Conservation (phyloP, 441 rosid genomes). For the Aleurites moluccanus region DNA sequence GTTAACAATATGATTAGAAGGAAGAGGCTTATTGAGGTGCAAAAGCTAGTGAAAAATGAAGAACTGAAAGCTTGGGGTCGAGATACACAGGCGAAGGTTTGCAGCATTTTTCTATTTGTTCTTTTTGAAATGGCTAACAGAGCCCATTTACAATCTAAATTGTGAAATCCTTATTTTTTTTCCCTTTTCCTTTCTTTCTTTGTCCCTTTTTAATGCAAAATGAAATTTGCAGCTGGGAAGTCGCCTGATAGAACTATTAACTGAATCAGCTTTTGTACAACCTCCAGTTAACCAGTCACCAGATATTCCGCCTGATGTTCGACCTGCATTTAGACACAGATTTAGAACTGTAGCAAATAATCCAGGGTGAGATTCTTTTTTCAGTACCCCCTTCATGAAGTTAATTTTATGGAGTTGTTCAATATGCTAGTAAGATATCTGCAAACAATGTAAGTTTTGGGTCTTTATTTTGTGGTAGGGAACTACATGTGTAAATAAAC, state of each 20-base stretch:
- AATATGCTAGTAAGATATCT: not conserved
- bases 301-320: conserved; percentile 70
- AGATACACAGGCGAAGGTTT: conserved; percentile 84
- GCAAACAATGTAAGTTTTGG: not conserved
- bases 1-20: conserved; percentile 68
- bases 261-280: conserved; percentile 81
- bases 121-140: conserved; percentile 24
- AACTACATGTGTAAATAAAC: conserved; percentile 16
- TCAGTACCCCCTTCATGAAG: not conserved
- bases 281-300: conserved; percentile 67
- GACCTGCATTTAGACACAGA: conserved; percentile 85
- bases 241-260: conserved; percentile 72
- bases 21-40: conserved; percentile 61
- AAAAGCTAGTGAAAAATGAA: conserved; percentile 64
- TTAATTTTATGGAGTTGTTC: conserved; percentile 8
- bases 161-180: not conserved
- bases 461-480: conserved; percentile 12
- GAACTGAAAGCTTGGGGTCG: conserved; percentile 77
- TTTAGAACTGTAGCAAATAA: conserved; percentile 51
- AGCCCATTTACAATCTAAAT: not conserved
- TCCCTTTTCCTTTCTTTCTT: not conserved
- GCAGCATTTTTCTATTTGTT: conserved; percentile 6
- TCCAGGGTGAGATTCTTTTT: conserved; percentile 52
- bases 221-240: conserved; percentile 71
- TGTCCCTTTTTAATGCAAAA: conserved; percentile 13